Conservation (phyloP, 2,329 filamentous ascomycete genomes). For the Apiospora kogelbergensis region DNA sequence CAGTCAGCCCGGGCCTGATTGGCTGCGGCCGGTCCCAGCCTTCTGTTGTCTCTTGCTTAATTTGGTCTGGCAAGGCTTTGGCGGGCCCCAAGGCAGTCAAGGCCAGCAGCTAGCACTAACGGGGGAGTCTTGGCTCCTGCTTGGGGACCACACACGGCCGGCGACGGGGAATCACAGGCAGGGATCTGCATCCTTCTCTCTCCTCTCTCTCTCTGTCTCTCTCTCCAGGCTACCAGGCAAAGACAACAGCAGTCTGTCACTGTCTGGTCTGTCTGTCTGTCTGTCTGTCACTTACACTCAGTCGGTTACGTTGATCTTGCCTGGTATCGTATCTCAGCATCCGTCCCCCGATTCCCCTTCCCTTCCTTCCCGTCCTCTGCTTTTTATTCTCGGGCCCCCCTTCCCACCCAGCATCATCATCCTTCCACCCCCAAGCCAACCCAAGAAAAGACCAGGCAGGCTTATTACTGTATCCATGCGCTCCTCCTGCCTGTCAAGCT, state of each 20-base stretch:
- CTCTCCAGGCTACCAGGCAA: neutral
- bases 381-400: neutral
- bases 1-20: neutral
- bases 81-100: neutral
- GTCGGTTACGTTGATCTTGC: neutral
- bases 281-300: neutral
- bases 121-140: too few species aligned
- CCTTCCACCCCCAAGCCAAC: neutral
- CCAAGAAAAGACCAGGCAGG: constrained; percentile 1
- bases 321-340: neutral
- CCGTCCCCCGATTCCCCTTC: neutral
- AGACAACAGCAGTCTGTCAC: neutral
- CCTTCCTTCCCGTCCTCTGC: neutral
- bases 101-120: neutral
- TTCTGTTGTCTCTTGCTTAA: neutral
- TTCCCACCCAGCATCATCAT: neutral
- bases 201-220: too few species aligned
- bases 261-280: too few species aligned
- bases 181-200: neutral
- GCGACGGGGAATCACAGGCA: neutral
- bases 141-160: neutral
- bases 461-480: neutral
- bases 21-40: neutral
- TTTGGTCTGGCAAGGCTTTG: neutral
- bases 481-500: neutral